Percentiles rank a stretch among this genome's conserved stretches.
Conservation (phyloP, 2,329 filamentous ascomycete genomes). For the Colletotrichum sp. region DNA sequence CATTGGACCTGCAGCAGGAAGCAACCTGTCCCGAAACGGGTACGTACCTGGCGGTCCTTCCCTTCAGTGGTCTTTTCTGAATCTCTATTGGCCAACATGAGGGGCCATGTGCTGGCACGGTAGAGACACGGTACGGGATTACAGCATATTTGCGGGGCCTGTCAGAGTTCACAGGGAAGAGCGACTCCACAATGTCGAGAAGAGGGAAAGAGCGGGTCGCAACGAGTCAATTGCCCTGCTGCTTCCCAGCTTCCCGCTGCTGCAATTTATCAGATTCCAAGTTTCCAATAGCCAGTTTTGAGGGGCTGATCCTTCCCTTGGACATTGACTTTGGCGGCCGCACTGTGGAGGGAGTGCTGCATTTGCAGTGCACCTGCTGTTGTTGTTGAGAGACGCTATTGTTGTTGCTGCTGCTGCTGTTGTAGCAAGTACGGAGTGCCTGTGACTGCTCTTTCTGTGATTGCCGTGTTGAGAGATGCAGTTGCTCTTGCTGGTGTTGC, state of each 20-base stretch:
- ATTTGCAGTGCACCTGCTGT: neutral
- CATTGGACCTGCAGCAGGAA: neutral
- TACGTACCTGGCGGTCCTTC: neutral
- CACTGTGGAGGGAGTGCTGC: neutral
- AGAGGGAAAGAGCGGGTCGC: conserved; percentile 8
- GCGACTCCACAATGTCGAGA: neutral
- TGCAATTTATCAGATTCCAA: conserved; percentile 1
- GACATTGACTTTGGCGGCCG: neutral
- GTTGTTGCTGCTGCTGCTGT: neutral
- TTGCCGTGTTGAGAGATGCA: neutral
- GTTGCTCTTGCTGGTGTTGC: neutral
- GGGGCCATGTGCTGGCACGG: neutral
- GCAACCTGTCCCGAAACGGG: neutral
- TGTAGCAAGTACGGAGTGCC: neutral
- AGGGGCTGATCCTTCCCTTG: neutral
- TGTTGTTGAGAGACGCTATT: neutral
- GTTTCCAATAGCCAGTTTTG: neutral
- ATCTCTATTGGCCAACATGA: neutral
- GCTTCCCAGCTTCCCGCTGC: neutral
- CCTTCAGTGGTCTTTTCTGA: neutral
- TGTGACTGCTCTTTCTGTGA: neutral
- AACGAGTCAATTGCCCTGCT: conserved; percentile 13
- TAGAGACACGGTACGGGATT: neutral
- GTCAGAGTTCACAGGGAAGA: neutral
- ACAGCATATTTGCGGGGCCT: neutral